Conservation (phyloP, 2,329 filamentous ascomycete genomes). For the Pyrenochaeta sp. region DNA sequence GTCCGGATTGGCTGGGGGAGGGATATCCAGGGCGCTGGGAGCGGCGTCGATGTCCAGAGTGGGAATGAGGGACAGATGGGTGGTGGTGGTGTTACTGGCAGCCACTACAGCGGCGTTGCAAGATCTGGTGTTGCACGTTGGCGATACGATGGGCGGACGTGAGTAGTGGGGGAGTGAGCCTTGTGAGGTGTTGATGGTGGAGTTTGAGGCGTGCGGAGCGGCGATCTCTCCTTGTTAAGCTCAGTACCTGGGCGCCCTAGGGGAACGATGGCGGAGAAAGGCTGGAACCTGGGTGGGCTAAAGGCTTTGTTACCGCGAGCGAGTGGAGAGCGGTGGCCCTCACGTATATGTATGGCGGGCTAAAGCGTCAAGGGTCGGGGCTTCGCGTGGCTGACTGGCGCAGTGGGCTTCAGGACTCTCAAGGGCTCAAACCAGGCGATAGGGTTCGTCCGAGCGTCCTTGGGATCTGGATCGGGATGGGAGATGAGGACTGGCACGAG, state of each 20-base stretch:
- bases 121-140: constrained; percentile 46
- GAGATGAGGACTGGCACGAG: constrained; percentile 43
- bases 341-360: constrained; percentile 54
- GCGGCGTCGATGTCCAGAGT: constrained; percentile 34
- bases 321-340: constrained; percentile 50
- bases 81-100: constrained; percentile 21
- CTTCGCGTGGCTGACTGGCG: constrained; percentile 54
- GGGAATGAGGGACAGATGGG: constrained; percentile 28
- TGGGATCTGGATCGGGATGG: constrained; percentile 52
- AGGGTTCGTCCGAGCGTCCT: constrained; percentile 52
- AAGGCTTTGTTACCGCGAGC: constrained; percentile 48
- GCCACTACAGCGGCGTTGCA: constrained; percentile 35
- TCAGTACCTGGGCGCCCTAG: constrained; percentile 54
- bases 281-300: constrained; percentile 55
- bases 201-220: constrained; percentile 49
- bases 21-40: constrained; percentile 34
- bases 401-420: constrained; percentile 39
- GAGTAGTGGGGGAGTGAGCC: constrained; percentile 23
- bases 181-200: constrained; percentile 39
- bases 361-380: constrained; percentile 47
- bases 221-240: constrained; percentile 60
- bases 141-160: constrained; percentile 28
- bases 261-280: constrained; percentile 54
- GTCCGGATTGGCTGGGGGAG: constrained; percentile 35
- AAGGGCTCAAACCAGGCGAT: constrained; percentile 51